Evolutionary conservation across 345 rosid species (phyloP), one percentile per base, ranked within the genome.

Genomic region (Brassica nigra): DNA sequence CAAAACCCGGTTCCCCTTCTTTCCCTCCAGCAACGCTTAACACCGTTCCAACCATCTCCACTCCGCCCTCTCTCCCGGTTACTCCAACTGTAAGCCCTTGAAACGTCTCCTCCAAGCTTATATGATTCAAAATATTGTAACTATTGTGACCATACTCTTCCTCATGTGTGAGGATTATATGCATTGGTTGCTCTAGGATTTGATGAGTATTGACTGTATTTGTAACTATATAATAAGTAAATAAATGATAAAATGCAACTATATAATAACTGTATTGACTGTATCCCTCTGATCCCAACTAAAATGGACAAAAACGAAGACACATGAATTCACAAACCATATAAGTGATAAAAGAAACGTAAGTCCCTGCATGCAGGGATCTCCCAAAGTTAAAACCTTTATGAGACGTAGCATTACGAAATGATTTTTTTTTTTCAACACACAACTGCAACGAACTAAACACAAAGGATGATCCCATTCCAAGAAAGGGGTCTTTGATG

Each of bases 381-480:
- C 27, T 76, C 70, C 18, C 68, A 20, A n/a, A 15, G n/a, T 69
- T 58, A 12, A 18, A 78, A 39, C 16, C 29, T 58, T 31, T 44
- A 6, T n/a, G 37, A 67, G 14, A 79, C 29, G 33, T 47, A 30
- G 10, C 49, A 52, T 8, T 5, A 33, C n/a, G 6, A 52, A 74
- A 74, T 34, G 70, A 68, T 18, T 18, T 18, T 18, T 18, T 18
- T 4, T 28, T 61, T 27, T 30, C 20, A 80, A 74, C 62, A 62
- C 78, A 73, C 79, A 68, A 68, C 69, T 44, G 63, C 49, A 68
- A 34, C 75, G 62, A 62, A 59, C 4, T 10, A 59, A 59, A 74
- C 65, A 78, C 34, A 14, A 11, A 20, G 3, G 63, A 58, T 57
- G 28, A 66, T 66, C 72, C 52, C 59, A 58, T 58, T 23, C 11